These are phyloP conservation scores for Sugiyamaella lignohabitans DNA, from an alignment of 805 yeast genomes.

Conservation along the genomic window DNA sequence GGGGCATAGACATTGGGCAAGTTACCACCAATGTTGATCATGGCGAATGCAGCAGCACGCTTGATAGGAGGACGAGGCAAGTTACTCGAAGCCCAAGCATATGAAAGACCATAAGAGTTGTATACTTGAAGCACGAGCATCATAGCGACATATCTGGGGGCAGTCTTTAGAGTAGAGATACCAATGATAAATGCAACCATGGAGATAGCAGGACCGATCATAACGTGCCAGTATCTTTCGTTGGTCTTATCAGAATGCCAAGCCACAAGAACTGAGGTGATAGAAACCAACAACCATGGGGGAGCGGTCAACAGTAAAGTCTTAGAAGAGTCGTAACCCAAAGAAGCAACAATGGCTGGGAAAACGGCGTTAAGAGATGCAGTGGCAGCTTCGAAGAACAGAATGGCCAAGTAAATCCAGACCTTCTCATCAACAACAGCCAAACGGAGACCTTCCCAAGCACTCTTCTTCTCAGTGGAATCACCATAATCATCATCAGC, in stretches of 20 bases:
- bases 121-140: constrained; percentile 51
- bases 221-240: constrained; percentile 48
- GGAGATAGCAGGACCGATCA: constrained; percentile 38
- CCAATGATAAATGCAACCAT: constrained; percentile 24
- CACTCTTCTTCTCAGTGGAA: constrained; percentile 4
- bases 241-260: constrained; percentile 51
- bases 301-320: constrained; percentile 56
- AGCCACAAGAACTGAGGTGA: constrained; percentile 47
- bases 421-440: constrained; percentile 24
- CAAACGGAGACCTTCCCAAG: constrained; percentile 7
- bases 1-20: constrained; percentile 25
- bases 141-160: constrained; percentile 56
- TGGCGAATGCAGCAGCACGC: constrained; percentile 48
- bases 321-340: constrained; percentile 43
- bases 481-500: constrained; percentile 30
- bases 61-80: constrained; percentile 53
- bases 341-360: constrained; percentile 53
- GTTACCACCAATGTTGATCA: constrained; percentile 39
- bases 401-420: constrained; percentile 14
- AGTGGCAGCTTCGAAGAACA: constrained; percentile 45
- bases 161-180: constrained; percentile 40
- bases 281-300: constrained; percentile 48
- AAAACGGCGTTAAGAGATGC: constrained; percentile 57
- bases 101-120: constrained; percentile 12
- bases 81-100: constrained; percentile 10